Evolutionary conservation across 2,329 filamentous ascomycete species (phyloP), one percentile per base, ranked within the genome.

Genomic region (Pyricularia sp.): DNA sequence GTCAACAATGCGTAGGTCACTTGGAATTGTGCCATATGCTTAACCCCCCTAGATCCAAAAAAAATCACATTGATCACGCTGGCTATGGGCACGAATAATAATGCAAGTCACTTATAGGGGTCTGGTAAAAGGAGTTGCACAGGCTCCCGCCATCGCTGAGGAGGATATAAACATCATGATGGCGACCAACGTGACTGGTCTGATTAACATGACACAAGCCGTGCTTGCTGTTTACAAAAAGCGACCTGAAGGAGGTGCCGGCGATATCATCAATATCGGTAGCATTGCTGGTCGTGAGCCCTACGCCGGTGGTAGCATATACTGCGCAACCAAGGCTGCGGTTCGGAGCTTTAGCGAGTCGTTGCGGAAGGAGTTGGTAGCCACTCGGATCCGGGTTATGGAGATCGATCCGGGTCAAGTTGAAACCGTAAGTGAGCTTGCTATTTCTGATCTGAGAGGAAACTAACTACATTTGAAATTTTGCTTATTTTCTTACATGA

Each of bases 161-260:
- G 89, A 90, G 70, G 94, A 99, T 80, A 91, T 97, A 74, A 85
- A 91, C 74, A 76, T 89, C 78, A 97, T 98, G 93, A 92, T 97
- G 77, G 81, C 86, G 65, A 98, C 95, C 70, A 99, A 99, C 78
- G 94, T 98, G 68, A 95, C 91, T 1, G 95, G 95, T 31, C 84
- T 99, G 42, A 95, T 99, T 82, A 92, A 94, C 83, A 92, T 98
- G 91, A 98, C 95, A 0, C 95, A 99, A 83, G 92, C 92, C 64
- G 84, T 97, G 61, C 80, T 98, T 23, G 88, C 92, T 68, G 89
- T 93, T 77, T 96, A 94, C 84, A 90, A 93, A 79, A 83, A 86
- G 74, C 92, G 86, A 79, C 87, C 81, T 76, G 85, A 94, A 69
- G 90, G 91, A 70, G 94, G 93, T 69, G 83, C 86, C 63, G 94